phyloP scores from a whole-genome alignment of 2,329 filamentous ascomycete genomes.

The Ophiostoma perfectum region DNA sequence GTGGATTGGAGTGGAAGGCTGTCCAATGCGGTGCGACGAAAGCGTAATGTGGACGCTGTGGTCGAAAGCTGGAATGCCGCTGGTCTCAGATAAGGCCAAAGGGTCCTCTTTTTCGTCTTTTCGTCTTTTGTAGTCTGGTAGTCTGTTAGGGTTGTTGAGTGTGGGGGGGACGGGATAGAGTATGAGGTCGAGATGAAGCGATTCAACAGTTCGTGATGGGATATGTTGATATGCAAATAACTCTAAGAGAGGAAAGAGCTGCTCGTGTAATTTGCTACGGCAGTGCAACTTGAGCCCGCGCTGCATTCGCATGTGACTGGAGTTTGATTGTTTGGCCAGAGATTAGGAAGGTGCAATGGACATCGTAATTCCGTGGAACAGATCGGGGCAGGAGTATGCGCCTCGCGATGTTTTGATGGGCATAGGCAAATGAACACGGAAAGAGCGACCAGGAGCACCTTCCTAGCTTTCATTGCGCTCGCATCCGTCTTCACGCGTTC shows the following conservation, averaged over 20 bases:
- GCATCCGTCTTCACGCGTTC: background rate
- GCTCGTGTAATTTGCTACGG: background rate
- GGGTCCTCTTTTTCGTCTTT: constrained; percentile 6
- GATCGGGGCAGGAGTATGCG: background rate
- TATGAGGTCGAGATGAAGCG: constrained; percentile 1
- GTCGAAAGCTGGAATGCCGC: constrained; percentile 16
- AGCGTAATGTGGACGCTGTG: constrained; percentile 4
- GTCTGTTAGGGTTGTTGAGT: too few relatives aligned
- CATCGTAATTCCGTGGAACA: constrained; percentile 2
- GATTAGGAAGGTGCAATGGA: constrained; percentile 1
- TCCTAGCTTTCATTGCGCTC: background rate
- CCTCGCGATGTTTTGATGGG: background rate
- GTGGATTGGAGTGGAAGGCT: constrained; percentile 10
- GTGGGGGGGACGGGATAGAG: background rate
- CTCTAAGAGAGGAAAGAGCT: background rate
- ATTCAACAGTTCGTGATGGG: constrained; percentile 1
- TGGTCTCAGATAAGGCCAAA: constrained; percentile 20
- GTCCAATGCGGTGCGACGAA: constrained; percentile 21
- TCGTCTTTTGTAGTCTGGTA: background rate
- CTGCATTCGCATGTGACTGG: background rate
- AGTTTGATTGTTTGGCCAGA: background rate
- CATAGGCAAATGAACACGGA: background rate
- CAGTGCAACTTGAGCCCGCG: too few relatives aligned
- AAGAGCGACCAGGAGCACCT: background rate
- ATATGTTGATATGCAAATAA: background rate